A percentile compares a stretch with the other conserved stretches of the same genome.
These are phyloP conservation scores for Cronartium quercuum DNA, from an alignment of 1,284 basidiomycete species.

Conservation along the genomic window DNA sequence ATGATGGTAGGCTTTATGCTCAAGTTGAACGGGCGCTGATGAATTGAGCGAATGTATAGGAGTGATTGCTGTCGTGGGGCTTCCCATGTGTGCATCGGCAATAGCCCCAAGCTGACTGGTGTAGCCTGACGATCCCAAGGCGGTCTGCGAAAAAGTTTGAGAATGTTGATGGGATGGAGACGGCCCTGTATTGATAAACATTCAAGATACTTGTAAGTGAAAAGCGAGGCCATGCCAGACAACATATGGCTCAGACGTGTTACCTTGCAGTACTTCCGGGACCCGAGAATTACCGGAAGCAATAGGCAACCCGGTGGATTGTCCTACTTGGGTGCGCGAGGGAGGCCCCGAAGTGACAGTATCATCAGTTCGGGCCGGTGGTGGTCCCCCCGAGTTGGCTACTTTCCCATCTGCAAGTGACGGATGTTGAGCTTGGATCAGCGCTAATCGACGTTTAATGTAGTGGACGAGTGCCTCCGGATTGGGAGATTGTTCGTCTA, in stretches of 20 bases:
- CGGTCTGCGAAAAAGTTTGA: background rate
- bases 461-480: conserved; percentile 28
- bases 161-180: background rate
- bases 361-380: background rate
- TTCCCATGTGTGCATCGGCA: conserved; percentile 38
- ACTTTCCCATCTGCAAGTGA: background rate
- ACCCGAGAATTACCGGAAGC: no score
- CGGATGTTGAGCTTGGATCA: conserved; percentile 20
- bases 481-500: conserved; percentile 13
- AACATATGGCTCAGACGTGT: no score
- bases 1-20: background rate
- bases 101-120: conserved; percentile 36
- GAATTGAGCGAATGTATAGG: background rate
- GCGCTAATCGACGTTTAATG: conserved; percentile 33
- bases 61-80: background rate
- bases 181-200: background rate
- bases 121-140: background rate
- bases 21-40: conserved; percentile 1
- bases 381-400: conserved; percentile 1
- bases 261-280: no score
- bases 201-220: no score
- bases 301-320: background rate
- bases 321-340: background rate
- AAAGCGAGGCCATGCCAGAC: no score
- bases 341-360: background rate